These are phyloP conservation scores for Botryotinia globosa DNA, from an alignment of 2,329 filamentous ascomycete species.

Conservation along the genomic window DNA sequence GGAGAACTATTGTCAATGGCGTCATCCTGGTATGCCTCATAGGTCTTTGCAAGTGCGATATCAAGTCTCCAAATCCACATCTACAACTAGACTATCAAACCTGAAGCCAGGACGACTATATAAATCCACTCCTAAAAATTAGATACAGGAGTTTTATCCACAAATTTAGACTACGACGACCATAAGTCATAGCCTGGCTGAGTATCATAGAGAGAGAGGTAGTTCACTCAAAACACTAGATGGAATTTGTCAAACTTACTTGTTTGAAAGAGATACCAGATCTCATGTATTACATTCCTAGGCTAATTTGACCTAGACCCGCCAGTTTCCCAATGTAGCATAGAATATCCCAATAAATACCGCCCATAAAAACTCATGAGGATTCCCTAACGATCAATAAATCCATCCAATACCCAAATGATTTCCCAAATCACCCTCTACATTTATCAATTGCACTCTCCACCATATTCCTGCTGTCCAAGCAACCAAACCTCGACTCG, in stretches of 20 bases:
- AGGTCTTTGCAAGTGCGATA: too few species aligned
- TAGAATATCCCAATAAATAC: not conserved
- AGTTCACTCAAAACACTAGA: not conserved
- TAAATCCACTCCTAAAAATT: too few species aligned
- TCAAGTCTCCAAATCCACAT: too few species aligned
- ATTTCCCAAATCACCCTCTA: not conserved
- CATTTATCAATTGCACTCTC: not conserved
- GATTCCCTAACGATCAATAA: not conserved
- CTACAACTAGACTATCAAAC: too few species aligned
- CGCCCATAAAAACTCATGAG: not conserved
- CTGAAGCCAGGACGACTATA: too few species aligned
- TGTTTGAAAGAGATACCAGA: not conserved
- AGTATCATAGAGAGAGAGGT: not conserved
- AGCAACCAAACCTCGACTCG: not conserved
- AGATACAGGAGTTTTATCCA: too few species aligned
- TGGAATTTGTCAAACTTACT: accelerated
- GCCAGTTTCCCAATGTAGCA: not conserved
- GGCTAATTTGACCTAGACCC: not conserved
- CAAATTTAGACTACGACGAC: not conserved
- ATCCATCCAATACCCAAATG: not conserved
- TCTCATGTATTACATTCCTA: not conserved
- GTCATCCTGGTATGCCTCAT: too few species aligned
- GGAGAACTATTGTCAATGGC: too few species aligned
- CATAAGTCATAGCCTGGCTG: not conserved
- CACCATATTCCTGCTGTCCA: not conserved